Evolutionary conservation across 139 green algal genomes (phyloP).

Genomic region (Penium margaritaceum): DNA sequence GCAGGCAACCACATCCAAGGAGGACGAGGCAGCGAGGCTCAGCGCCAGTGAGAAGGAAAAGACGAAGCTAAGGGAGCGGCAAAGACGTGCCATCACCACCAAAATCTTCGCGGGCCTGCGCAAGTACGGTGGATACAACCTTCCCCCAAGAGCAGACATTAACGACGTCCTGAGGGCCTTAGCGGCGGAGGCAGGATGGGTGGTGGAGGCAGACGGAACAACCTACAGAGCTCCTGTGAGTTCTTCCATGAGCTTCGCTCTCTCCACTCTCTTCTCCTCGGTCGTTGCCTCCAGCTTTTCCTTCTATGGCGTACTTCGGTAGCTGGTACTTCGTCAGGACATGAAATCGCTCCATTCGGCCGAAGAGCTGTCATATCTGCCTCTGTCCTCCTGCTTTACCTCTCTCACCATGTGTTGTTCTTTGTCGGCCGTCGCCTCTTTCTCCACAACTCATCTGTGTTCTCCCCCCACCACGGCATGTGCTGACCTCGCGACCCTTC

Average conservation of each 20-base stretch:
- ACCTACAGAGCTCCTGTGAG: conserved; percentile 31
- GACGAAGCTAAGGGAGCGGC: conserved; percentile 38
- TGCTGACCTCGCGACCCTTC: no score
- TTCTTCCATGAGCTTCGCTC: not conserved
- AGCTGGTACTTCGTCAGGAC: not conserved
- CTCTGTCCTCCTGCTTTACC: not conserved
- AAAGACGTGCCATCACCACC: conserved; percentile 36
- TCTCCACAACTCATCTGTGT: no score
- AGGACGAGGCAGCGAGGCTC: no score
- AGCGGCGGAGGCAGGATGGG: conserved; percentile 30
- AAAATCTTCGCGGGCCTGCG: conserved; percentile 41
- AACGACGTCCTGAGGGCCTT: conserved; percentile 35
- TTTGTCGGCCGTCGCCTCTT: no score
- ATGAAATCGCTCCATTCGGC: not conserved
- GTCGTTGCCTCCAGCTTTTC: not conserved
- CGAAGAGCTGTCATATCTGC: not conserved
- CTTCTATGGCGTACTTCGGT: no score
- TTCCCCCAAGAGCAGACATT: conserved; percentile 35
- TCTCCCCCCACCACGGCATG: no score
- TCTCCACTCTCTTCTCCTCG: not conserved
- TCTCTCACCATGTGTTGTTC: no score
- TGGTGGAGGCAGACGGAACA: conserved; percentile 33
- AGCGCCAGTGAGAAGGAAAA: conserved; percentile 43
- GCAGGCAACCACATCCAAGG: no score
- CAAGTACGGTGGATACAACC: conserved; percentile 41